Evolutionary conservation across 2,329 filamentous ascomycete genomes (phyloP).

Genomic region (Ophiostoma angusticollis): DNA sequence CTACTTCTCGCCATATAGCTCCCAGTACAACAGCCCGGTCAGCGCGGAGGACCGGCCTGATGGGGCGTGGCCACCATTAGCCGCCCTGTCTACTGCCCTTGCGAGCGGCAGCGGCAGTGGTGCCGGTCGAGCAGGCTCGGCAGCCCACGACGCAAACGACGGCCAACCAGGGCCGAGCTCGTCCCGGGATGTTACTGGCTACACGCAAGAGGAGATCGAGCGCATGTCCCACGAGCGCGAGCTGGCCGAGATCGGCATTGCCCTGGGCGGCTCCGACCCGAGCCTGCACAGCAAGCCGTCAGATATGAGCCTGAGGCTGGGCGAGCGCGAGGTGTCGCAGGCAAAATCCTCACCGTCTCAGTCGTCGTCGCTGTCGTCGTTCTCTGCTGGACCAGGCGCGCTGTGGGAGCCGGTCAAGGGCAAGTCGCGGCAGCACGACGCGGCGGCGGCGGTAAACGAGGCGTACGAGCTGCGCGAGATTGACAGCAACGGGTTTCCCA

Average conservation of each 20-base stretch:
- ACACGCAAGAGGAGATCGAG: constrained; percentile 17
- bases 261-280: constrained; percentile 27
- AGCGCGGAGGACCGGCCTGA: constrained; percentile 28
- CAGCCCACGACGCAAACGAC: not conserved
- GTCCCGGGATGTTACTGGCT: not conserved
- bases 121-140: not conserved
- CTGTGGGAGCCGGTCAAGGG: constrained; percentile 23
- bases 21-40: constrained; percentile 46
- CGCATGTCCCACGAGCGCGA: constrained; percentile 17
- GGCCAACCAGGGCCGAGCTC: not conserved
- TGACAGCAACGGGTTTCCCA: constrained; percentile 19
- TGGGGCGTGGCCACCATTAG: constrained; percentile 25
- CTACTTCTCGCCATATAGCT: constrained; percentile 48
- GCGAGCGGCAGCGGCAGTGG: constrained; percentile 6
- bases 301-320: constrained; percentile 17
- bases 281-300: constrained; percentile 21
- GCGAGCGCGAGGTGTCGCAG: no score
- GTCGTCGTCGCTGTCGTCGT: constrained; percentile 4
- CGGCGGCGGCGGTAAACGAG: constrained; percentile 20
- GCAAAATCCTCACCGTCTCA: no score
- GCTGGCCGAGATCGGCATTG: constrained; percentile 26
- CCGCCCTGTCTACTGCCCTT: constrained; percentile 5
- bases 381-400: constrained; percentile 4
- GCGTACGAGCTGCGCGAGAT: constrained; percentile 38
- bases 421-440: constrained; percentile 18